Conservation (phyloP, 23 red algal species). For the Gracilaria gracilis region DNA sequence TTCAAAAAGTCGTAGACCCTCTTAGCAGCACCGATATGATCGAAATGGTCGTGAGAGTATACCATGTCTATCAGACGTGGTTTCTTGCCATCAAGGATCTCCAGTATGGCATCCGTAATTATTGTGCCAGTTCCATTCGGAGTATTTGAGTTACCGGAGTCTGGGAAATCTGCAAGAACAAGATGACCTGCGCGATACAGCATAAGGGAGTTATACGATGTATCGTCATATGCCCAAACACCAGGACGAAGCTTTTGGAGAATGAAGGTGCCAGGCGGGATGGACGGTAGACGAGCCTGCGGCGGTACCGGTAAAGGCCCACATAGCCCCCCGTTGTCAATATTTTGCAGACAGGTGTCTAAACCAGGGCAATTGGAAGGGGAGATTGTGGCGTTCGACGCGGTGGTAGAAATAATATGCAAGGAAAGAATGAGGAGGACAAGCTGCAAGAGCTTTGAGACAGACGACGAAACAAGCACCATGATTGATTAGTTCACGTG, state of each 20-base stretch:
- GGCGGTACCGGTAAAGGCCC: constrained; percentile 29
- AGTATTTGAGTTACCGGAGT: constrained; percentile 19
- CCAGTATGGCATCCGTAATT: constrained; percentile 13
- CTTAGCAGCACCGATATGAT: constrained; percentile 57
- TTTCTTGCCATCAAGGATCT: constrained; percentile 1
- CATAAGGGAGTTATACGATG: constrained; percentile 21
- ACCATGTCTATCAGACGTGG: constrained; percentile 40
- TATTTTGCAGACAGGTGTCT: neutral
- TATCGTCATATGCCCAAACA: constrained; percentile 34
- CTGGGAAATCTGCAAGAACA: constrained; percentile 47
- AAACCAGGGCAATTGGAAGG: constrained; percentile 10
- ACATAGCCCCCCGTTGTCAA: constrained; percentile 23
- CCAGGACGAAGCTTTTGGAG: constrained; percentile 36
- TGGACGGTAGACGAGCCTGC: constrained; percentile 11
- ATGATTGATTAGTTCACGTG: too few species aligned
- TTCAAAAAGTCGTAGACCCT: constrained; percentile 18
- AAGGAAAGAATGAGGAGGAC: neutral
- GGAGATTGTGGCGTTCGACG: neutral
- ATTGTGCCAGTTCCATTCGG: constrained; percentile 15
- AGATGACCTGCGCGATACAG: constrained; percentile 3
- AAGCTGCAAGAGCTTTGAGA: neutral
- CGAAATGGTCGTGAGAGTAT: constrained; percentile 61
- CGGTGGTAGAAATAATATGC: neutral
- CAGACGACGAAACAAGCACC: too few species aligned
- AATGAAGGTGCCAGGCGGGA: constrained; percentile 1